A percentile compares a stretch with the other conserved stretches of the same genome.
Conservation (phyloP, 2,329 filamentous ascomycete species). For the Mycosphaerella sp. region DNA sequence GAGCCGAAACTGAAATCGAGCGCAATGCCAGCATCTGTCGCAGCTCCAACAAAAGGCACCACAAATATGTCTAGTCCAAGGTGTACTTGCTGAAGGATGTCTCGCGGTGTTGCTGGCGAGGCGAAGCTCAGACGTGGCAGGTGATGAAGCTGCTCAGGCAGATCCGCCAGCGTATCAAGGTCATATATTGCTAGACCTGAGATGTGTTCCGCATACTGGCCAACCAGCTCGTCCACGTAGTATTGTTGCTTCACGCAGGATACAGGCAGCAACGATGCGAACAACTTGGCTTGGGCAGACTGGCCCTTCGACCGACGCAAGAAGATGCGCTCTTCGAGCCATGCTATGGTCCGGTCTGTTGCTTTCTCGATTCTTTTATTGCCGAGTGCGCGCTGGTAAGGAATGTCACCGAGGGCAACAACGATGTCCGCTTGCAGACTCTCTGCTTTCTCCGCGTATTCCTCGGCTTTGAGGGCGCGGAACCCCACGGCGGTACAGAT, state of each 20-base stretch:
- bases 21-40: slow-evolving; percentile 80
- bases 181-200: slow-evolving; percentile 75
- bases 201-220: slow-evolving; percentile 53
- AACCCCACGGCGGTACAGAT: slow-evolving; percentile 87
- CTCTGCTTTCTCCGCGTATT: slow-evolving; percentile 61
- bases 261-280: slow-evolving; percentile 66
- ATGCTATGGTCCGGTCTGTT: slow-evolving; percentile 76
- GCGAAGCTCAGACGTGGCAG: slow-evolving; percentile 73
- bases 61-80: slow-evolving; percentile 76
- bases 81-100: slow-evolving; percentile 67
- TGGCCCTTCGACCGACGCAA: slow-evolving; percentile 4
- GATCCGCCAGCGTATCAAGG: slow-evolving; percentile 58
- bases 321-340: slow-evolving; percentile 63
- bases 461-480: slow-evolving; percentile 58
- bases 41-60: slow-evolving; percentile 64
- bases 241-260: slow-evolving; percentile 68
- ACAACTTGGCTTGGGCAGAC: slow-evolving; percentile 46
- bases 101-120: slow-evolving; percentile 63
- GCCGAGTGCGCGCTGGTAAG: slow-evolving; percentile 46
- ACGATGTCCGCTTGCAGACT: slow-evolving; percentile 73
- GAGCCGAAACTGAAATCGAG: slow-evolving; percentile 64
- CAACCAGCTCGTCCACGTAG: slow-evolving; percentile 69
- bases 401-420: slow-evolving; percentile 68
- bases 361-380: slow-evolving; percentile 72
- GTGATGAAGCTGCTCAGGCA: slow-evolving; percentile 54